phyloP scores from a whole-genome alignment of 1,284 basidiomycete genomes.

The Kwoniella shivajii region DNA sequence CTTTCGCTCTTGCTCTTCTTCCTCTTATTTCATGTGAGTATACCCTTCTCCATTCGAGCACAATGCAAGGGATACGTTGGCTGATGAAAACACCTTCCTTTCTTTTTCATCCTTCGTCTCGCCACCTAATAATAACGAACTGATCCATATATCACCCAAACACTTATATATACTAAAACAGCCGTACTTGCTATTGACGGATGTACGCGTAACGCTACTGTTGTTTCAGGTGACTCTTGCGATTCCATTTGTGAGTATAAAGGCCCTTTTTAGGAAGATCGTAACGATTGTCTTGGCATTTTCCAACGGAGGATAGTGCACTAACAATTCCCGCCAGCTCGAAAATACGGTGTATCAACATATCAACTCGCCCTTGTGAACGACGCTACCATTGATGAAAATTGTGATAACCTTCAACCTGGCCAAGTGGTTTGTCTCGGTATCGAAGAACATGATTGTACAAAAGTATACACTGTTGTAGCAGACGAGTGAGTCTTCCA shows the following conservation, averaged over 20 bases:
- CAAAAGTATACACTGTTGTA: slow-evolving; percentile 52
- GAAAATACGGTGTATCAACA: slow-evolving; percentile 52
- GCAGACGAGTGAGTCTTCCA: slow-evolving; percentile 44
- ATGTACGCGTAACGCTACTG: slow-evolving; percentile 52
- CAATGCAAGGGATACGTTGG: too few relatives aligned
- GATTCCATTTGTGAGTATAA: slow-evolving; percentile 54
- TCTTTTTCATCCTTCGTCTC: not conserved
- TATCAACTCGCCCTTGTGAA: slow-evolving; percentile 56
- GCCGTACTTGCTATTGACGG: slow-evolving; percentile 41
- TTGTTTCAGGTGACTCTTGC: slow-evolving; percentile 52
- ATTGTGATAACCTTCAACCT: slow-evolving; percentile 53
- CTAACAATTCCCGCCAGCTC: slow-evolving; percentile 34
- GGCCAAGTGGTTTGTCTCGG: slow-evolving; percentile 52
- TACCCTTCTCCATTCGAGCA: not conserved
- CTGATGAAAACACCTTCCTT: not conserved
- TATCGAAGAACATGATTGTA: slow-evolving; percentile 49
- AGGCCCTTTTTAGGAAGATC: too few relatives aligned
- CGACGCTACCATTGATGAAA: slow-evolving; percentile 47
- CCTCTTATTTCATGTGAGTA: slow-evolving; percentile 44
- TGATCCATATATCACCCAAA: not conserved
- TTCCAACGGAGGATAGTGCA: not conserved
- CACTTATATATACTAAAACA: slow-evolving; percentile 4
- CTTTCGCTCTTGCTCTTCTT: slow-evolving; percentile 35
- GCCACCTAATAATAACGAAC: not conserved
- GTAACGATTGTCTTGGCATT: not conserved